Conservation (phyloP, 2,329 filamentous ascomycete genomes). For the Botryotinia convoluta region DNA sequence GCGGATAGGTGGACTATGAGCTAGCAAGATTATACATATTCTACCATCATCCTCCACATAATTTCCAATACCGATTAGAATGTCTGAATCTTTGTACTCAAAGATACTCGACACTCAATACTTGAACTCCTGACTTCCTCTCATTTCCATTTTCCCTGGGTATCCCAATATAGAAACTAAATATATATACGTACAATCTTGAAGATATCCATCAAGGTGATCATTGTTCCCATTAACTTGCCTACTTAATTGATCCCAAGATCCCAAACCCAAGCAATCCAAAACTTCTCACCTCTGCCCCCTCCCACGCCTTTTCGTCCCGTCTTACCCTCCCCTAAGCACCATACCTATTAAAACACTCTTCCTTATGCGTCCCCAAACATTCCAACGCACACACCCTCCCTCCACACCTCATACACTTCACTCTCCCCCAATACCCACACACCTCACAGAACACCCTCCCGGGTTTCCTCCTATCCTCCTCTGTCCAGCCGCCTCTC, state of each 20-base stretch:
- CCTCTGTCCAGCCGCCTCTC: conserved; percentile 46
- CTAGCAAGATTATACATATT: neutral
- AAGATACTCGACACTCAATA: neutral
- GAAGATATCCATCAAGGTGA: neutral
- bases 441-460: conserved; percentile 75
- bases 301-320: neutral
- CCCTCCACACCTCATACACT: conserved; percentile 75
- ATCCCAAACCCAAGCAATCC: too few relatives aligned
- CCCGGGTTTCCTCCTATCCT: conserved; percentile 50
- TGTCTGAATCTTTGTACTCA: neutral
- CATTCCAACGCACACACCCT: conserved; percentile 76
- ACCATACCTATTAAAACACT: conserved; percentile 65
- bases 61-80: neutral
- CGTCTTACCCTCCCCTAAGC: conserved; percentile 12
- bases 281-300: too few relatives aligned
- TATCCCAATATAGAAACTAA: neutral
- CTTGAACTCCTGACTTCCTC: neutral
- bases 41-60: neutral
- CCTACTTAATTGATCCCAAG: too few relatives aligned
- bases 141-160: neutral
- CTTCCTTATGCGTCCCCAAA: conserved; percentile 68
- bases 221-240: neutral
- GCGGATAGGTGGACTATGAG: neutral
- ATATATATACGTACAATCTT: neutral
- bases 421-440: conserved; percentile 76